A percentile compares a stretch with the other conserved stretches of the same genome.
Conservation (phyloP, 2,329 filamentous ascomycete species). For the Lachnellula arida region DNA sequence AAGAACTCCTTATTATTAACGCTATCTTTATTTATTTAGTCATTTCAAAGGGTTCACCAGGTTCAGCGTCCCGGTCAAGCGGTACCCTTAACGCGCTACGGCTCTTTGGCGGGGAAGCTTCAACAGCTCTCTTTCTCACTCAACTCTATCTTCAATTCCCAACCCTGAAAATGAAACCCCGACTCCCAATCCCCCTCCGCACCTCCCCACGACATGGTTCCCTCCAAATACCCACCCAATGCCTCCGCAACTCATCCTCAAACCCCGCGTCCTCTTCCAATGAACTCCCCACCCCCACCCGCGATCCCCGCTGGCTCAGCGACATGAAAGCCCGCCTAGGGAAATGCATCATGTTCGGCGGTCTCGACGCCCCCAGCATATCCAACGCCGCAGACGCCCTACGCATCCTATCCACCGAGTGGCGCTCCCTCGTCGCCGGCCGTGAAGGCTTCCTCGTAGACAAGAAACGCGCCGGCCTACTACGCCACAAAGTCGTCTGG, state of each 20-base stretch:
- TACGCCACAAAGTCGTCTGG: constrained; percentile 68
- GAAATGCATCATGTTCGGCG: constrained; percentile 69
- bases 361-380: constrained; percentile 42
- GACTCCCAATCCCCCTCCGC: not conserved
- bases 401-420: constrained; percentile 56
- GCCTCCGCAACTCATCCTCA: not conserved
- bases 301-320: constrained; percentile 59
- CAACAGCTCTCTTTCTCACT: constrained; percentile 3
- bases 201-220: not conserved
- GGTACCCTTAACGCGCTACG: not conserved
- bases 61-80: not conserved
- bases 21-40: not conserved
- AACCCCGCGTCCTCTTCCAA: not conserved
- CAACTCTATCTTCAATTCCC: not conserved
- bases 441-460: constrained; percentile 71
- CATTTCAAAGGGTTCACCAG: not conserved
- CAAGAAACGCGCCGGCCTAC: constrained; percentile 56
- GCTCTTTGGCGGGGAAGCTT: not conserved
- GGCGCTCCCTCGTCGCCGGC: constrained; percentile 67
- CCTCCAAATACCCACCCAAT: not conserved
- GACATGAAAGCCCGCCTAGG: constrained; percentile 64
- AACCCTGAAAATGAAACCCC: constrained; percentile 11
- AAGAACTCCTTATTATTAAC: not conserved
- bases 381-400: constrained; percentile 54
- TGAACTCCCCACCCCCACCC: constrained; percentile 2